A percentile compares a stretch with the other conserved stretches of the same genome.
phyloP scores from a whole-genome alignment of 768 basidiomycete species.

The Ramaria rubella region DNA sequence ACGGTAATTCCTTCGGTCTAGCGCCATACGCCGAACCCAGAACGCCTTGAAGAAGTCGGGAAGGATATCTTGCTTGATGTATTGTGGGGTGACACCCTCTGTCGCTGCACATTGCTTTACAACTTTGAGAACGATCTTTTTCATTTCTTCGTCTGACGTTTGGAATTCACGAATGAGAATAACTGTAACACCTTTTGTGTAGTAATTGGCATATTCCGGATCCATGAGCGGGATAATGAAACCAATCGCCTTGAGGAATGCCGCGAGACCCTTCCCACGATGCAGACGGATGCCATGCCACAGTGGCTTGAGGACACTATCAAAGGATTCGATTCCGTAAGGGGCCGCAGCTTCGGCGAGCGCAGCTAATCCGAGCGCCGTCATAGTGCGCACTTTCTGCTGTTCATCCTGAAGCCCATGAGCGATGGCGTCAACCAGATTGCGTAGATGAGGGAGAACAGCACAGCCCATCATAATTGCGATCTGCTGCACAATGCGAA shows the following conservation, averaged over 20 bases:
- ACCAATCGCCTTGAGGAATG: conserved; percentile 95
- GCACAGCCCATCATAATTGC: conserved; percentile 99
- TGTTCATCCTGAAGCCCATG: conserved; percentile 91
- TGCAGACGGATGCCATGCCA: conserved; percentile 94
- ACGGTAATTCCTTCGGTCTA: conserved; percentile 91
- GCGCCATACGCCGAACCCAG: conserved; percentile 97
- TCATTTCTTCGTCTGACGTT: conserved; percentile 99
- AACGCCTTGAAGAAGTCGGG: conserved; percentile 99
- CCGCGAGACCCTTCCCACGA: conserved; percentile 90
- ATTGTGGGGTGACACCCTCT: conserved; percentile 92
- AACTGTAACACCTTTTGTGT: conserved; percentile 95
- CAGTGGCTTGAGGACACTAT: conserved; percentile 90
- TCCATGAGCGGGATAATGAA: conserved; percentile 99
- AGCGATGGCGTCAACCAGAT: conserved; percentile 93
- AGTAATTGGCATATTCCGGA: conserved; percentile 98
- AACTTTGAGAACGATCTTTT: conserved; percentile 98
- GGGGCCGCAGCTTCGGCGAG: conserved; percentile 96
- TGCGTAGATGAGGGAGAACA: conserved; percentile 92
- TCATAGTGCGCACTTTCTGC: conserved; percentile 96
- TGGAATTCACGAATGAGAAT: conserved; percentile 98
- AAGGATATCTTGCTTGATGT: conserved; percentile 95
- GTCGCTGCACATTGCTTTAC: conserved; percentile 99
- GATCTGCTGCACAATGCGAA: conserved; percentile 98
- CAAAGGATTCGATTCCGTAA: conserved; percentile 99
- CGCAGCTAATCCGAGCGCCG: conserved; percentile 84